phyloP scores from a whole-genome alignment of 129 eudicot genomes.

The Escallonia herrerae region DNA sequence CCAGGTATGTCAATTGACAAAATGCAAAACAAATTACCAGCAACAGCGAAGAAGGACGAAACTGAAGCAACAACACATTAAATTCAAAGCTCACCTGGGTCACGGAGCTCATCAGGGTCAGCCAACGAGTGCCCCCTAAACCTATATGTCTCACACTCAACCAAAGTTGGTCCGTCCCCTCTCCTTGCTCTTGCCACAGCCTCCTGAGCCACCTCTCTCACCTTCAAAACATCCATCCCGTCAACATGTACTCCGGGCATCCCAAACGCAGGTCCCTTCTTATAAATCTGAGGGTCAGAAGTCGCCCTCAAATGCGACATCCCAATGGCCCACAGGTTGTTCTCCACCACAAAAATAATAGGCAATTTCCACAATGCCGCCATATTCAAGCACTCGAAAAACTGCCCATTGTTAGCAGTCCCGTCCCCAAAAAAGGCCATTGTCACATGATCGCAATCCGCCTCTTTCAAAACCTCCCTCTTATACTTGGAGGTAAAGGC shows the following conservation, averaged over 20 bases:
- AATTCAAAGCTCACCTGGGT: constrained; percentile 38
- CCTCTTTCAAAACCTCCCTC: constrained; percentile 58
- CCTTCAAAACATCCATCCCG: constrained; percentile 80
- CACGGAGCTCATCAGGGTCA: constrained; percentile 85
- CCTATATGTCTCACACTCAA: constrained; percentile 73
- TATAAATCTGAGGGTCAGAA: constrained; percentile 69
- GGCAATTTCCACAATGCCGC: constrained; percentile 74
- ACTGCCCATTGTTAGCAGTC: constrained; percentile 69
- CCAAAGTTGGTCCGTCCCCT: constrained; percentile 75
- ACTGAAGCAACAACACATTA: neutral
- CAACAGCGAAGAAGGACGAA: neutral
- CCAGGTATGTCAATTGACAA: neutral
- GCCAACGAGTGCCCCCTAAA: constrained; percentile 79
- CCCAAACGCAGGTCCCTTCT: constrained; percentile 80
- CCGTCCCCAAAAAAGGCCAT: constrained; percentile 67
- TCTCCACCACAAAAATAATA: constrained; percentile 68
- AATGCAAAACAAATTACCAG: no score
- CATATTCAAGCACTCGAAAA: constrained; percentile 80
- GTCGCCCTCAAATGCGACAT: constrained; percentile 79
- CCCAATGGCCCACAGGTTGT: constrained; percentile 79
- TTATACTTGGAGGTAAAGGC: constrained; percentile 51
- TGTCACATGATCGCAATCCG: constrained; percentile 62
- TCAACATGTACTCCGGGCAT: constrained; percentile 80
- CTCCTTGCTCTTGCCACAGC: constrained; percentile 61
- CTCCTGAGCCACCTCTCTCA: constrained; percentile 66